Percentiles rank a stretch among this genome's conserved stretches.
Evolutionary conservation across 1,284 basidiomycete genomes (phyloP).

Genomic region (Naganishia sp.): DNA sequence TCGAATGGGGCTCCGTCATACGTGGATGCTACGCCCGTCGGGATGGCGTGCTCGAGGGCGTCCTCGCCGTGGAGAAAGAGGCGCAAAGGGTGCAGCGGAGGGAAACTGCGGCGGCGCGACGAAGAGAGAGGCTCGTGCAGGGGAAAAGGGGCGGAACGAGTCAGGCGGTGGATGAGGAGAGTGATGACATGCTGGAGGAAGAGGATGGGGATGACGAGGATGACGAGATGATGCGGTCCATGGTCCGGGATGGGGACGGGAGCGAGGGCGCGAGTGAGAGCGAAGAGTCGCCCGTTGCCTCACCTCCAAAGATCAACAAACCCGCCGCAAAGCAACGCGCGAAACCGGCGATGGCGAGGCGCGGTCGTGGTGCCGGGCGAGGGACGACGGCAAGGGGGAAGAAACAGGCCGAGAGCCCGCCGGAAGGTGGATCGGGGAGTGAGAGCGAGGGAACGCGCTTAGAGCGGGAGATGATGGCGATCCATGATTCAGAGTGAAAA

Average conservation of each 20-base stretch:
- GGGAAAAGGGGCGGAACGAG: neutral
- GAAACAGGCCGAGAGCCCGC: neutral
- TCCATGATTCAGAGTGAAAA: slow-evolving; percentile 4
- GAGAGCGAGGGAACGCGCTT: slow-evolving; percentile 26
- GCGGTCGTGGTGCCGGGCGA: neutral
- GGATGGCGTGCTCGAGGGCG: slow-evolving; percentile 40
- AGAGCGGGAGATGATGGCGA: slow-evolving; percentile 24
- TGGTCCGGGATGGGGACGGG: neutral
- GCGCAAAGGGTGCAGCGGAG: slow-evolving; percentile 24
- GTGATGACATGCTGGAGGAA: neutral
- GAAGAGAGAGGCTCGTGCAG: neutral
- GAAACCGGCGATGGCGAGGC: neutral
- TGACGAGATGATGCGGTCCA: slow-evolving; percentile 8
- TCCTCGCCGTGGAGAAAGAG: slow-evolving; percentile 30
- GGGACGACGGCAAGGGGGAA: neutral
- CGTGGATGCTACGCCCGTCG: slow-evolving; percentile 66
- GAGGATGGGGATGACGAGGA: slow-evolving; percentile 9
- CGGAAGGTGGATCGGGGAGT: neutral
- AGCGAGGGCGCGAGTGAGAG: neutral
- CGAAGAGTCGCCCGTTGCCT: neutral
- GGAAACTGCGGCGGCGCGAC: slow-evolving; percentile 15
- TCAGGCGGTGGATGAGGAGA: neutral
- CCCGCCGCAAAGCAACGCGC: neutral
- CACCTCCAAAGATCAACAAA: neutral
- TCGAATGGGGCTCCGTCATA: slow-evolving; percentile 73